phyloP scores from a whole-genome alignment of 306 rosid species.

The Lathyrus tuberosus region DNA sequence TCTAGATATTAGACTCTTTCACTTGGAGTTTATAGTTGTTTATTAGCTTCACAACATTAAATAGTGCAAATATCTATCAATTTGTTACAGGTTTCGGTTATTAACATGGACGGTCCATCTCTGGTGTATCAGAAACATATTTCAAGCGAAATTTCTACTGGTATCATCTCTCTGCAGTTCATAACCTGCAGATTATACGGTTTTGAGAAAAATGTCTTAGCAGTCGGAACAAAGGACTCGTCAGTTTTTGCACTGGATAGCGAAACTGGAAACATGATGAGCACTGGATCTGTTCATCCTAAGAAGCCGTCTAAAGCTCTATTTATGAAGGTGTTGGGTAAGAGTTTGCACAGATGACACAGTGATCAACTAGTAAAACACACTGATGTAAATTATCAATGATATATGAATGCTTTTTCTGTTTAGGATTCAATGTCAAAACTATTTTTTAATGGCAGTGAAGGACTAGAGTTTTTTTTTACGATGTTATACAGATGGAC shows the following conservation, averaged over 20 bases:
- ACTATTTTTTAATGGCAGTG: conserved; percentile 23
- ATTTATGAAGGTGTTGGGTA: conserved; percentile 77
- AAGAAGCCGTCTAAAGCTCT: conserved; percentile 85
- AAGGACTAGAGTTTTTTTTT: conserved; percentile 23
- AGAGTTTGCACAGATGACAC: conserved; percentile 40
- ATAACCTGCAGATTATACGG: conserved; percentile 67
- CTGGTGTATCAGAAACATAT: conserved; percentile 66
- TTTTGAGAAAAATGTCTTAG: conserved; percentile 71
- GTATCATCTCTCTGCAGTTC: conserved; percentile 73
- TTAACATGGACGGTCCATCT: conserved; percentile 67
- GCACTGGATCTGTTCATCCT: conserved; percentile 64
- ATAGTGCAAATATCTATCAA: conserved; percentile 20
- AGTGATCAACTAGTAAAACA: not conserved
- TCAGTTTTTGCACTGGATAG: conserved; percentile 72
- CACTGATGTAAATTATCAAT: not conserved
- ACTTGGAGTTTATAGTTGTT: not conserved
- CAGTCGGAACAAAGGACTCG: conserved; percentile 77
- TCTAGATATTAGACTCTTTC: not conserved
- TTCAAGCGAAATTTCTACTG: conserved; percentile 69
- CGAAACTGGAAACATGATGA: conserved; percentile 67
- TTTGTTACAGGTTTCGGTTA: conserved; percentile 69
- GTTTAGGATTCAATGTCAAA: conserved; percentile 18
- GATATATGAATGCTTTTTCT: too few species aligned
- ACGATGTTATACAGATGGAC: conserved; percentile 53
- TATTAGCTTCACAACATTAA: not conserved